Evolutionary conservation across 805 yeast genomes (phyloP), one percentile per base, ranked within the genome.

Genomic region (Candida germanica): DNA sequence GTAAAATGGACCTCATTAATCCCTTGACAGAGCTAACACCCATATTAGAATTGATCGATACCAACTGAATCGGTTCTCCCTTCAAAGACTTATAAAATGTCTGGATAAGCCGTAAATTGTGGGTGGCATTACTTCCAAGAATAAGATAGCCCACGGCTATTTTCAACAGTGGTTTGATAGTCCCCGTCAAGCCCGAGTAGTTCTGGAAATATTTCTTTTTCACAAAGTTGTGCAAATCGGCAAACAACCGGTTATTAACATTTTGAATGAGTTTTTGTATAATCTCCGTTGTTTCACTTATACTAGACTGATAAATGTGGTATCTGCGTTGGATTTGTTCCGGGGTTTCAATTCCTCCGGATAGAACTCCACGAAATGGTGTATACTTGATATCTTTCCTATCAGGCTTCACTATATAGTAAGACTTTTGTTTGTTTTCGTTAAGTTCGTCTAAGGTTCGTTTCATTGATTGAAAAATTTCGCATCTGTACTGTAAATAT

Each of bases 61-160:
- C 51, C 13, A 60, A 37, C 26, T 51, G 53, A 11, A 53, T 38
- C 19, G 46, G 43, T 13, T 38, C 43, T 19, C 33, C 31, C 11
- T 14, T 20, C n/a, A 34, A 26, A 2, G 18, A 14, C 10, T 38
- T 26, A 15, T 54, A 49, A 35, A 66, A 59, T 29, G 65, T 69
- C n/a, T 61, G 51, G 17, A 67, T 44, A 9, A 65, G 59, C 16
- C 71, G 49, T 27, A 54, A 44, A 44, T 66, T 67, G 42, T 66
- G 66, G 23, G 71, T 69, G 8, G 60, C 60, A 43, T 67, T 66
- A 11, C 71, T 57, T 19, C 66, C 59, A 33, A 67, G 46, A 40
- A 54, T 64, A 13, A 67, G 48, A 36, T 58, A 63, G 2, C 64
- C 71, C 7, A 55, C 49, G 8, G 56, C 56, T 6, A 65, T 40